Percentiles rank a stretch among this genome's conserved stretches.
These are phyloP conservation scores for Lentinus tigrinus DNA, from an alignment of 768 basidiomycete genomes.

Conservation along the genomic window DNA sequence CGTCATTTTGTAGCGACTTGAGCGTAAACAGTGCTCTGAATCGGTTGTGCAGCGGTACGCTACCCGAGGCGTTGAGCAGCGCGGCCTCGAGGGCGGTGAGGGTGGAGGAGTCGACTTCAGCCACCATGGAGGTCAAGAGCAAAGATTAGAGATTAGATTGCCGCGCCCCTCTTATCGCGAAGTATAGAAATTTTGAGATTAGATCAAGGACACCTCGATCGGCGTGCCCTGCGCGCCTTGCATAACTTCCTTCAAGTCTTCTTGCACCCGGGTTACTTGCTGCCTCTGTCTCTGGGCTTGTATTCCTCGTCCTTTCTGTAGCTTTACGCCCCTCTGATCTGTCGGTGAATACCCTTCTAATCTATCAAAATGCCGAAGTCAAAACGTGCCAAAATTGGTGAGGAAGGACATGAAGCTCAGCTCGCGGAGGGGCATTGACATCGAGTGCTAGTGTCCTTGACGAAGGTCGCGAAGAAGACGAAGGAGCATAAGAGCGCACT, in stretches of 20 bases:
- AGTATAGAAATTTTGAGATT: background rate
- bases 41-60: constrained; percentile 77
- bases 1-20: constrained; percentile 75
- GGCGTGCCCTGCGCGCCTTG: constrained; percentile 1
- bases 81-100: constrained; percentile 68
- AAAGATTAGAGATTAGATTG: constrained; percentile 25
- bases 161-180: background rate
- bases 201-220: constrained; percentile 9
- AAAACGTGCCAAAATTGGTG: constrained; percentile 86
- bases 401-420: constrained; percentile 31
- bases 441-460: constrained; percentile 69
- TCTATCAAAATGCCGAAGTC: constrained; percentile 75
- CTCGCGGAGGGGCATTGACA: constrained; percentile 13
- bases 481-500: constrained; percentile 85
- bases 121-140: constrained; percentile 19
- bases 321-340: background rate
- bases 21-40: constrained; percentile 92
- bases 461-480: constrained; percentile 93
- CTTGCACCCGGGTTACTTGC: background rate
- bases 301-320: background rate
- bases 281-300: background rate
- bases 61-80: constrained; percentile 74
- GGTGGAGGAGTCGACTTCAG: constrained; percentile 37
- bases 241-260: constrained; percentile 1
- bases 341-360: background rate